Percentiles rank a stretch among this genome's conserved stretches.
phyloP scores from a whole-genome alignment of 139 green algal genomes.

The Auxenochlorella pyrenoidosa region DNA sequence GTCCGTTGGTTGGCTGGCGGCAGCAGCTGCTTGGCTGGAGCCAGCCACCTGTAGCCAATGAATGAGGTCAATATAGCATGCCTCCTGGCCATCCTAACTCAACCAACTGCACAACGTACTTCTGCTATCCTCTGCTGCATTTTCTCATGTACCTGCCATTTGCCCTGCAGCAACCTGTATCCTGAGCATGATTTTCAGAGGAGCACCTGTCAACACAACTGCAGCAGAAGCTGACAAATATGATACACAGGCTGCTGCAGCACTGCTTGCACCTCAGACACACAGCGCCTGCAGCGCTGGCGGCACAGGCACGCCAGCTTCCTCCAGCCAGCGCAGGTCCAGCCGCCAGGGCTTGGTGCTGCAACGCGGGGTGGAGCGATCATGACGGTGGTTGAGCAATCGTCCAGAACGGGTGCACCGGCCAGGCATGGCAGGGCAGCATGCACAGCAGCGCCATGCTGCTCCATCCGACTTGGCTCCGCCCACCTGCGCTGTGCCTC shows the following conservation, averaged over 20 bases:
- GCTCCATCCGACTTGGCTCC: too few relatives aligned
- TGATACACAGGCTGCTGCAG: background rate
- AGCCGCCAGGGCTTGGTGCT: background rate
- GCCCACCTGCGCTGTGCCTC: background rate
- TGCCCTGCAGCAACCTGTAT: background rate
- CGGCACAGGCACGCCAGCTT: background rate
- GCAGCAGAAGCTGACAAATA: background rate
- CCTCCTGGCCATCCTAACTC: too few relatives aligned
- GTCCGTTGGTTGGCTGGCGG: background rate
- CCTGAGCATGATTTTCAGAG: background rate
- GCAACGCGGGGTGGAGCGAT: background rate
- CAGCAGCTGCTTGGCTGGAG: background rate
- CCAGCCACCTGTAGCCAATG: background rate
- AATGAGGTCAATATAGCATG: too few relatives aligned
- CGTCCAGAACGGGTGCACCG: too few relatives aligned
- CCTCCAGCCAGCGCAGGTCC: background rate
- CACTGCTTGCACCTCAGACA: background rate
- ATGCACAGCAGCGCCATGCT: too few relatives aligned
- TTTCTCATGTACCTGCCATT: background rate
- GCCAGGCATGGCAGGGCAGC: too few relatives aligned
- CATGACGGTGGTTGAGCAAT: too few relatives aligned
- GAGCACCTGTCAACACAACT: background rate
- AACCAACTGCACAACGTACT: too few relatives aligned
- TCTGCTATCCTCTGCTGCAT: background rate
- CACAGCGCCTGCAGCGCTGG: constrained; percentile 11